Evolutionary conservation across 805 yeast genomes (phyloP), one percentile per base, ranked within the genome.

Genomic region (Hanseniaspora lachancei): DNA sequence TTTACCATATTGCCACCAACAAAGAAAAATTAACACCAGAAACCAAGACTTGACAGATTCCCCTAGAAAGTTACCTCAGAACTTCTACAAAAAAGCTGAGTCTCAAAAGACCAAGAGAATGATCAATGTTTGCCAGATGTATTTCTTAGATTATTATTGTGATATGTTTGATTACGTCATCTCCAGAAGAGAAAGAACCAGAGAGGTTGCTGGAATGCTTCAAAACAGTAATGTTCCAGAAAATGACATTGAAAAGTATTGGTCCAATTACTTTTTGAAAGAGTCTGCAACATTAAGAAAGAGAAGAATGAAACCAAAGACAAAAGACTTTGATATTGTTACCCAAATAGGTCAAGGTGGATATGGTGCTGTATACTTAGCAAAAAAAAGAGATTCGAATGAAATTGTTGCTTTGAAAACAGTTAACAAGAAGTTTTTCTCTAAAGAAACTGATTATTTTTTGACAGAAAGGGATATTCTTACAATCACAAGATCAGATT

Each of bases 291-390:
- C 81, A 50, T 73, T 93, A 63, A 79, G 99, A 62, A 88, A 88
- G 67, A 79, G 97, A 65, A 79, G 99, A 66, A 75, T 88, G 58
- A 87, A 88, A 69, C 95, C 97, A 38, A 86, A 84, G 67, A 93
- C 89, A 66, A 89, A 89, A 62, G 98, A 93, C 69, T 93, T 93
- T 67, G 95, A 89, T 66, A 86, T 91, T 74, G 84, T 93, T 61
- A 93, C 99, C 1, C 98, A 93, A 72, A 97, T 93, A 35, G 99
- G 99, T 15, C 98, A 93, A 73, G 99, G 99, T 65, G 99, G 99
- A 3, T 93, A 93, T 66, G 99, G 99, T 24, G 97, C 93, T 70
- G 99, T 93, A n/a, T 93, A 87, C 64, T 72, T 93, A 59, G 97
- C 99, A 1, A 79, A 89, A 61, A 93, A 93, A 74, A 83, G 82